Evolutionary conservation across 2,329 filamentous ascomycete genomes (phyloP), one percentile per base, ranked within the genome.

Genomic region (Aspergillus sp.): DNA sequence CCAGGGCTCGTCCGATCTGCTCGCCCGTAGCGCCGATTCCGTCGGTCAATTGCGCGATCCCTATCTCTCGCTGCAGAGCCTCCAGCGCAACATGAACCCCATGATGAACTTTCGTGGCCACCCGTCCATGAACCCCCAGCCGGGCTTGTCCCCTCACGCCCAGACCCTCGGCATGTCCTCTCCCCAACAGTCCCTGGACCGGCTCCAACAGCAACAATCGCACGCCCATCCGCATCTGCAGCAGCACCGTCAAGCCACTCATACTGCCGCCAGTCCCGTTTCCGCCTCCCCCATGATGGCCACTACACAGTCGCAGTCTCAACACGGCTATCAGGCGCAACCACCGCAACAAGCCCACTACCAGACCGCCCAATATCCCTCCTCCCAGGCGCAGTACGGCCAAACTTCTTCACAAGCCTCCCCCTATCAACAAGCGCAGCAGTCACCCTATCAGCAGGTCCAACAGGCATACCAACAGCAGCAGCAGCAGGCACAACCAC

Each of bases 81-180:
- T 68, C 14, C 67, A 69, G 47, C 54, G 67, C 22, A 60, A 59
- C 13, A 67, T 65, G 49, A 67, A 64, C 38, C 60, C 65, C 11
- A 66, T 68, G 56, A 57, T 66, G 16, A 68, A 64, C 52, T 60
- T 67, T 19, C 65, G 65, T n/a, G n/a, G n/a, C n/a, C 38, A 42
- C 17, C 38, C 38, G 4, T 58, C 59, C 36, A 65, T 68, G 61
- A 65, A 58, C 47, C 47, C 64, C 14, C 61, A 67, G 30, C 54
- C 60, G 1, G 63, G 60, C 14, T 54, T 69, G 51, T 60, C 59
- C 7, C 54, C 65, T 1, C 64, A 68, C 55, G 55, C 60, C 6
- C 65, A 69, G 38, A 58, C 58, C 6, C 62, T 66, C 56, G 59
- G 53, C 30, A 58, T 68, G 10, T 59, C 66, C 14, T 70, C 67